Percentiles rank a stretch among this genome's conserved stretches.
phyloP scores from a whole-genome alignment of 2,329 filamentous ascomycete genomes.

The Cladosporium sp. region DNA sequence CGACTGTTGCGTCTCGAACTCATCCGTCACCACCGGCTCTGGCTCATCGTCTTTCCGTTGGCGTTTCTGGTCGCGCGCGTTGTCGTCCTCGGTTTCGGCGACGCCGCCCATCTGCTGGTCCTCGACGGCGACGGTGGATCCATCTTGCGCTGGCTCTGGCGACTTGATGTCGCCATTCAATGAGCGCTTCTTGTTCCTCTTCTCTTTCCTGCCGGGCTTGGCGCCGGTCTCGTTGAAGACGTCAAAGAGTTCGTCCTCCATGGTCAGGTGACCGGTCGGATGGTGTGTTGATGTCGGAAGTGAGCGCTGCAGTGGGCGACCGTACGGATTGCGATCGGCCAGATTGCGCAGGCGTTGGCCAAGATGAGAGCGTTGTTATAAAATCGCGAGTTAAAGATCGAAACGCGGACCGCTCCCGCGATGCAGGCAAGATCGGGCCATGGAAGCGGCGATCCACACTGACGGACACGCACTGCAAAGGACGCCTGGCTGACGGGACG shows the following conservation, averaged over 20 bases:
- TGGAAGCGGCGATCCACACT: neutral
- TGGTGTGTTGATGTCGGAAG: constrained; percentile 4
- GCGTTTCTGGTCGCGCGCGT: constrained; percentile 60
- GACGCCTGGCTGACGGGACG: no score
- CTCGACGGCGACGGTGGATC: constrained; percentile 15
- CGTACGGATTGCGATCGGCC: constrained; percentile 15
- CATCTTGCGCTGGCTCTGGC: constrained; percentile 17
- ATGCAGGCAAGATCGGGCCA: neutral
- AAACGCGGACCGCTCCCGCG: neutral
- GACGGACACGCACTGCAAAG: no score
- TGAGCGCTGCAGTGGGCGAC: constrained; percentile 11
- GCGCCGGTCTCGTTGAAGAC: constrained; percentile 36
- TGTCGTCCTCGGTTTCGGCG: constrained; percentile 40
- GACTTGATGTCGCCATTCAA: constrained; percentile 75
- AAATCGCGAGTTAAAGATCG: constrained; percentile 15
- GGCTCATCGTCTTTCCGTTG: constrained; percentile 64
- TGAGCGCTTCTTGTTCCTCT: constrained; percentile 76
- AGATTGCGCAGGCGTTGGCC: constrained; percentile 18
- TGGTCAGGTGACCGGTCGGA: constrained; percentile 17
- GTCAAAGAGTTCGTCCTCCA: constrained; percentile 35
- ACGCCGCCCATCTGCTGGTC: constrained; percentile 45
- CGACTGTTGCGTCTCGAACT: constrained; percentile 92
- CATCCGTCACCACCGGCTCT: constrained; percentile 84
- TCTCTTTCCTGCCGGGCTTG: constrained; percentile 28
- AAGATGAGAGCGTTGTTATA: constrained; percentile 18